Percentiles rank a stretch among this genome's conserved stretches.
Evolutionary conservation across 306 rosid genomes (phyloP).

Genomic region (Coriaria nepalensis): DNA sequence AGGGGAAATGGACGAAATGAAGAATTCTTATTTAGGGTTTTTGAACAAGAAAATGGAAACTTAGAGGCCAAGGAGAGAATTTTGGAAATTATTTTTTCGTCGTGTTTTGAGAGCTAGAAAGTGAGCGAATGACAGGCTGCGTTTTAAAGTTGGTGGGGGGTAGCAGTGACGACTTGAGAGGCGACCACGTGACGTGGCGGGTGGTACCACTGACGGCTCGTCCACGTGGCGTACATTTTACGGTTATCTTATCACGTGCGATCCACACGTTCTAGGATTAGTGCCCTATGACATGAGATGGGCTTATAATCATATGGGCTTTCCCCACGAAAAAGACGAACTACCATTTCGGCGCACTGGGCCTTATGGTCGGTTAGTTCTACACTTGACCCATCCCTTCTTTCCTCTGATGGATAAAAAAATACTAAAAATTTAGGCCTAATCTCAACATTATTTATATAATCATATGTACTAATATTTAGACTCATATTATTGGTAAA

Average conservation of each 20-base stretch:
- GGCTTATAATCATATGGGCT: no score
- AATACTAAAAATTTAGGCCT: no score
- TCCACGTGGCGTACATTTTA: constrained; percentile 17
- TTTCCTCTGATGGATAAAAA: no score
- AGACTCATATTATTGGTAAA: no score
- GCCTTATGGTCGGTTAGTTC: no score
- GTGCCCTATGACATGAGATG: no score
- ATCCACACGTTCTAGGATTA: background rate
- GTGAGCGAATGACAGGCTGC: constrained; percentile 8
- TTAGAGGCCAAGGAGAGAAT: constrained; percentile 21
- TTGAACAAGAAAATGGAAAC: constrained; percentile 15
- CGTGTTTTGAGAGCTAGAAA: constrained; percentile 4
- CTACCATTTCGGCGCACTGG: no score
- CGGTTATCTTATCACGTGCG: background rate
- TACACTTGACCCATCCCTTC: no score
- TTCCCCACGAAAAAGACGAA: no score
- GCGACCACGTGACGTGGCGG: constrained; percentile 26
- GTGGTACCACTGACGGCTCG: constrained; percentile 10
- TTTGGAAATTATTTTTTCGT: background rate
- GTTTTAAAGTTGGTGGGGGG: constrained; percentile 18
- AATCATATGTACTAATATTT: no score
- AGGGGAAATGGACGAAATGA: constrained; percentile 4
- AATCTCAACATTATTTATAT: no score
- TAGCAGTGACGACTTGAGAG: background rate
- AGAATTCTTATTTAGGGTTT: constrained; percentile 23